Evolutionary conservation across 345 rosid species (phyloP), one percentile per base, ranked within the genome.

Genomic region (Cochlearia excelsa): DNA sequence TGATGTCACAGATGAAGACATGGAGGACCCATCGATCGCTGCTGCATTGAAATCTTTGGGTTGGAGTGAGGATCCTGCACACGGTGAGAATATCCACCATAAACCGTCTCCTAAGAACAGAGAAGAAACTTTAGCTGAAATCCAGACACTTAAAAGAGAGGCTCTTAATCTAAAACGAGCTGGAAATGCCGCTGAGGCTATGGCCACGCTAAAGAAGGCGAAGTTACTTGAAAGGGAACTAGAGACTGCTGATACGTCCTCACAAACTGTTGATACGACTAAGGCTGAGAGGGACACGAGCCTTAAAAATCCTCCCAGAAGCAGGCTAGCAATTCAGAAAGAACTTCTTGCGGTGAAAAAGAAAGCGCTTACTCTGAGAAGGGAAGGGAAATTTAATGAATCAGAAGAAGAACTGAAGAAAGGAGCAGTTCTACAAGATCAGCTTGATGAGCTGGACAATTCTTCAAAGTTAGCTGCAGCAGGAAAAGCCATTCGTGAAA

Each of bases 1-100:
- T 65, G 90, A 86, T 66, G 95, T 88, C 67, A 92, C 98, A 16
- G 90, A 87, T 4, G 79, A 82, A 47, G 99, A 93, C 73, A 75
- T 87, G 82, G 76, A 79, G 67, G 97, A 92, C 52, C 98, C 95
- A 2, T 85, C 84, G 65, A 74, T 92, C 5, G 84, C 81, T 64
- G 80, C 86, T 73, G 77, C 93, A 23, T 65, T 92, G 57, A 70
- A 61, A 66, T 84, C 91, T 26, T 51, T 88, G 66, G 98, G 98
- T 46, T 88, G 95, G 98, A 60, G 59, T n/a, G 95, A 86, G 39
- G 89, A 83, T 51, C 71, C 75, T 71, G 69, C 66, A 65, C 61
- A 51, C 27, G 56, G 46, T 33, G 81, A 77, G 62, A 68, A 46
- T 37, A 11, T 50, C 44, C 65, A 57, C 26, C 3, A 69, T 4